Conservation (phyloP, 2,329 filamentous ascomycete genomes). For the Trichoderma arundinaceum region DNA sequence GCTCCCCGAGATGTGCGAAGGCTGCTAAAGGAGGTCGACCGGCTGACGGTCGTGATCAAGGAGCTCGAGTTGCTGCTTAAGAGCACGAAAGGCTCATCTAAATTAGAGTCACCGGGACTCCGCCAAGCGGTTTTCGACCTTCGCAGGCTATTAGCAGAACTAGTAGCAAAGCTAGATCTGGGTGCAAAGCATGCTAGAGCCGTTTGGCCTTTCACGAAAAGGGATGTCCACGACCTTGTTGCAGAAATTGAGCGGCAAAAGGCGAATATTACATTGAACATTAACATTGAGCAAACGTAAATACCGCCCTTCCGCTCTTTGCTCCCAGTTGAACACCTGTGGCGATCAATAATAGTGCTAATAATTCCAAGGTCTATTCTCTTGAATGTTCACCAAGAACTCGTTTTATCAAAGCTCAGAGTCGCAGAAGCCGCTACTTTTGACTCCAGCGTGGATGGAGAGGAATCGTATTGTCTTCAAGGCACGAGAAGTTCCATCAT, state of each 20-base stretch:
- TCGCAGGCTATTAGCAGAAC: not conserved
- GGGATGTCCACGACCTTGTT: slow-evolving; percentile 18
- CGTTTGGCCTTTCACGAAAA: slow-evolving; percentile 30
- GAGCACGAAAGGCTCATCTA: slow-evolving; percentile 24
- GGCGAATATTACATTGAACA: slow-evolving; percentile 13
- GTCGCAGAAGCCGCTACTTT: slow-evolving; percentile 41
- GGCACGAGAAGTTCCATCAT: slow-evolving; percentile 44
- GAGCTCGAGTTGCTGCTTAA: slow-evolving; percentile 26
- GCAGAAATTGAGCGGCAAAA: slow-evolving; percentile 20
- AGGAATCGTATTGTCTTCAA: slow-evolving; percentile 43
- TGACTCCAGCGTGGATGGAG: slow-evolving; percentile 41
- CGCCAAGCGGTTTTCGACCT: slow-evolving; percentile 21
- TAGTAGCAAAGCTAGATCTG: slow-evolving; percentile 27
- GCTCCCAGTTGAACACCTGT: not conserved
- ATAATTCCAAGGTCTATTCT: not conserved
- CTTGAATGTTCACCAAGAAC: slow-evolving; percentile 35
- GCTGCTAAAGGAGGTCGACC: slow-evolving; percentile 29
- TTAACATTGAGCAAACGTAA: slow-evolving; percentile 30
- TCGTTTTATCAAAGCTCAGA: slow-evolving; percentile 36
- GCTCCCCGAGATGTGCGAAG: slow-evolving; percentile 29
- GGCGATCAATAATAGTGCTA: not conserved
- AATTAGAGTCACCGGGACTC: slow-evolving; percentile 17
- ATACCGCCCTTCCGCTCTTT: not conserved
- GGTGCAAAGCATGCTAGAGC: slow-evolving; percentile 26
- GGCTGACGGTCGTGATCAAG: slow-evolving; percentile 25